Base-by-base conservation (phyloP, 257 asterid genomes). In the Echites panduratus region DNA sequence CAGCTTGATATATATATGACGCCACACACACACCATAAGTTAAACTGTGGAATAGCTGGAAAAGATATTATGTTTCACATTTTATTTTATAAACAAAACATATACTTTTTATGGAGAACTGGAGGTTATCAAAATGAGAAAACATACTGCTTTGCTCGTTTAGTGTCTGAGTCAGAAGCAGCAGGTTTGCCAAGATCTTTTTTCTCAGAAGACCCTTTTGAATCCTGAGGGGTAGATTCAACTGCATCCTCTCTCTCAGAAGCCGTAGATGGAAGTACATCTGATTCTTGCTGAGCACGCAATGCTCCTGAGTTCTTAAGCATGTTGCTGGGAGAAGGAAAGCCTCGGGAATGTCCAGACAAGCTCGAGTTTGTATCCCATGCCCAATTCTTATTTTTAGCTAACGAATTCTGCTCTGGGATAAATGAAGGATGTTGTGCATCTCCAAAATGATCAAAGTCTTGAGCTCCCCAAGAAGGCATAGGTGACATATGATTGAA, bases 111-210 rank as follows among this genome's bases (percentile, higher is more conserved):
- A 64, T 70, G 12, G 41, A 40, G 41, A 70, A 70, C 17, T 38
- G 17, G 40, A 70, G 48, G 44, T 40, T 63, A 75, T 58, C 66
- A 71, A 72, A 81, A 45, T 50, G 69, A 63, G 68, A 73, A 70
- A 70, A 82, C 97, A 52, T 90, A 95, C 99, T 95, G 99, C 77
- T 95, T 95, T 38, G 96, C 95, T 48, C 95, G 91, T 79, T 89
- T 90, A 59, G 91, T 87, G 82, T 95, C 99, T 35, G 97, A 82
- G 77, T 95, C 98, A 47, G 81, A 77, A 73, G 84, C 68, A 73
- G 85, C 71, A 83, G 77, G 79, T 75, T 85, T 89, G 77, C 82
- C 77, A 68, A 81, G 86, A 62, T 89, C 94, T 67, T 79, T 88
- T 81, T 85, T 88, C 69, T 87, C 96, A 48, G 75, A 66, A 76